Conservation (phyloP, 345 rosid species). For the Melaleuca alternifolia region DNA sequence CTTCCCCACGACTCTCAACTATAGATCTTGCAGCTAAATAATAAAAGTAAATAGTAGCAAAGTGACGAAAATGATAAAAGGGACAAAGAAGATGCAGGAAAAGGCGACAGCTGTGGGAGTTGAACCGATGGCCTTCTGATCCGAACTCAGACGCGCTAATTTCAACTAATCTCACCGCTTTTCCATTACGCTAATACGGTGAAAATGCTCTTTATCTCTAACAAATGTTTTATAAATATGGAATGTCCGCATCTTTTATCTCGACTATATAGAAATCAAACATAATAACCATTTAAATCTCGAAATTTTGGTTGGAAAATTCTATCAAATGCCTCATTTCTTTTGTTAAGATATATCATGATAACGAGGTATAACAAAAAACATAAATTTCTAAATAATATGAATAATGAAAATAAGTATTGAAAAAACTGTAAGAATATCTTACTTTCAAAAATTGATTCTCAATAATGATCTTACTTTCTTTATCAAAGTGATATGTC, state of each 20-base stretch:
- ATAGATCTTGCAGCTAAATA: background rate
- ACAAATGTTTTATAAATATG: background rate
- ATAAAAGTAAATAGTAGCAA: too few relatives aligned
- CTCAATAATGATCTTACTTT: background rate
- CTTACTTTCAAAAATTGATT: background rate
- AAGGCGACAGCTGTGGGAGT: too few relatives aligned
- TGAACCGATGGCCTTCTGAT: constrained; percentile 23
- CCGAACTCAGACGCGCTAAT: constrained; percentile 99
- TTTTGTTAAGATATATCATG: background rate
- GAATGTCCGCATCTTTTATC: accelerated
- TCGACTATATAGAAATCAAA: accelerated
- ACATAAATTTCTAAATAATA: background rate
- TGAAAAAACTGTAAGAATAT: accelerated
- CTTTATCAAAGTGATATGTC: background rate
- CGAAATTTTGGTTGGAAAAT: background rate
- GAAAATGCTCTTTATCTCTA: accelerated
- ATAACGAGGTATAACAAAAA: accelerated
- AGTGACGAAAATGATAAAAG: too few relatives aligned
- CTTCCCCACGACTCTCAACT: background rate
- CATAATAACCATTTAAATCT: background rate
- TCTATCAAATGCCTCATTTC: background rate
- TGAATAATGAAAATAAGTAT: too few relatives aligned
- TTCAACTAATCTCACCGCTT: too few relatives aligned
- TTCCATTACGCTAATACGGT: constrained; percentile 99
- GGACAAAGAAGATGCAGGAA: too few relatives aligned